A percentile compares a stretch with the other conserved stretches of the same genome.
Conservation (phyloP, 1,139 yeast species). For the Protomyces inouyei region DNA sequence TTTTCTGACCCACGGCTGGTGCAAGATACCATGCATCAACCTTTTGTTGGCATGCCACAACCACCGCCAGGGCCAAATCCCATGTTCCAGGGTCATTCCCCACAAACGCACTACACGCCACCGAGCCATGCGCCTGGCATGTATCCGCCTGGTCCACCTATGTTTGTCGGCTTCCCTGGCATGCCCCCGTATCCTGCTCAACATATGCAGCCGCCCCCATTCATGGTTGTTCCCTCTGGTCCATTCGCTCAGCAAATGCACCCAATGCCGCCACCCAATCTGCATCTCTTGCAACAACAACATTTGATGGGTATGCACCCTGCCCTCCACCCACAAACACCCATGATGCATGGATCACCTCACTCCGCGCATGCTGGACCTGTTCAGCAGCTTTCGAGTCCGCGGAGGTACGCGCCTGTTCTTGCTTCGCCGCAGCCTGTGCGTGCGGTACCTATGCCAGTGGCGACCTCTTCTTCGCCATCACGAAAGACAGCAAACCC, state of each 20-base stretch:
- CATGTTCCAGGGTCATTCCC: not conserved
- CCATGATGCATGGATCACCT: not conserved
- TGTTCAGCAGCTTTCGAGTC: not conserved
- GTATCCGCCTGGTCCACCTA: not conserved
- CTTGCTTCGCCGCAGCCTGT: not conserved
- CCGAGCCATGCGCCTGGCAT: not conserved
- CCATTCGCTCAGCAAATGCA: not conserved
- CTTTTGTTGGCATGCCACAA: not conserved
- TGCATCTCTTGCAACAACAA: not conserved
- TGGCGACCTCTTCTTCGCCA: not conserved
- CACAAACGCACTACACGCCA: not conserved
- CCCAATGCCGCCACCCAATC: constrained; percentile 5
- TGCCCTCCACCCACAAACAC: not conserved
- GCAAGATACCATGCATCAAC: not conserved
- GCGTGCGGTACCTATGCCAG: not conserved
- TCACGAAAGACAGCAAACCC: constrained; percentile 7
- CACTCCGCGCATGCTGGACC: constrained; percentile 1
- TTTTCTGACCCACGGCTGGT: not conserved
- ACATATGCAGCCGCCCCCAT: not conserved
- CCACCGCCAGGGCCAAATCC: not conserved
- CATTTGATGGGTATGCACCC: not conserved
- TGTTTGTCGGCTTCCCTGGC: not conserved
- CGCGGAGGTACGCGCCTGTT: not conserved
- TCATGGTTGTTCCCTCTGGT: not conserved
- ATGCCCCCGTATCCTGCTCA: not conserved